Evolutionary conservation across 1,284 basidiomycete genomes (phyloP).

Genomic region (Ganoderma multipileum): DNA sequence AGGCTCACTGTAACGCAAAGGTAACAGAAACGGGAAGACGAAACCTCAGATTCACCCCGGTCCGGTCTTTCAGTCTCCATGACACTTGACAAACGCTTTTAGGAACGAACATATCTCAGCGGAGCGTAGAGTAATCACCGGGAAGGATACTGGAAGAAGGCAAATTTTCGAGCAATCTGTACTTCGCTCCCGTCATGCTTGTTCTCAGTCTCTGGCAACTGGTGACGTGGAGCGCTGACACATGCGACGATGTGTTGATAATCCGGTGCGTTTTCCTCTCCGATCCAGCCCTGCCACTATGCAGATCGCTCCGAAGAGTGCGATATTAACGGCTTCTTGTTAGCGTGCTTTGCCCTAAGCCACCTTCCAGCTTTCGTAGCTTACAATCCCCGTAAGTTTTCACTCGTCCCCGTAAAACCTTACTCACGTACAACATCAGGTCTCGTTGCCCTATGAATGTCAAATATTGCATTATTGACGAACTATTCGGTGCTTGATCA

Average conservation of each 20-base stretch:
- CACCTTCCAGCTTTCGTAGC: background rate
- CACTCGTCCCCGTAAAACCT: too few relatives aligned
- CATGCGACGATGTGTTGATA: background rate
- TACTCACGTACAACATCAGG: too few relatives aligned
- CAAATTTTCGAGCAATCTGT: background rate
- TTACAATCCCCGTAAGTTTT: background rate
- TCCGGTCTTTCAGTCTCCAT: background rate
- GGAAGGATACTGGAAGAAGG: background rate
- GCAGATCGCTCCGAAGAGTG: background rate
- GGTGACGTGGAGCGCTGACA: background rate
- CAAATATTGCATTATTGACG: too few relatives aligned
- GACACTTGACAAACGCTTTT: background rate
- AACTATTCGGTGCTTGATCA: too few relatives aligned
- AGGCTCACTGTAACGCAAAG: background rate
- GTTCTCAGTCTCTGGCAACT: background rate
- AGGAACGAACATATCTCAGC: background rate
- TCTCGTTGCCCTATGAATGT: too few relatives aligned
- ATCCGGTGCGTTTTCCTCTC: background rate
- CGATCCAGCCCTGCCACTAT: background rate
- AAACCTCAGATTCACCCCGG: background rate
- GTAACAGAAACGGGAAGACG: background rate
- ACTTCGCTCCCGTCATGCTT: background rate
- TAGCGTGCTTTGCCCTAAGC: background rate
- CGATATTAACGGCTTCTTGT: background rate
- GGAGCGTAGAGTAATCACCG: background rate